A percentile compares a stretch with the other conserved stretches of the same genome.
These are phyloP conservation scores for Tolypocladium tropicale DNA, from an alignment of 2,329 filamentous ascomycete species.

Conservation along the genomic window DNA sequence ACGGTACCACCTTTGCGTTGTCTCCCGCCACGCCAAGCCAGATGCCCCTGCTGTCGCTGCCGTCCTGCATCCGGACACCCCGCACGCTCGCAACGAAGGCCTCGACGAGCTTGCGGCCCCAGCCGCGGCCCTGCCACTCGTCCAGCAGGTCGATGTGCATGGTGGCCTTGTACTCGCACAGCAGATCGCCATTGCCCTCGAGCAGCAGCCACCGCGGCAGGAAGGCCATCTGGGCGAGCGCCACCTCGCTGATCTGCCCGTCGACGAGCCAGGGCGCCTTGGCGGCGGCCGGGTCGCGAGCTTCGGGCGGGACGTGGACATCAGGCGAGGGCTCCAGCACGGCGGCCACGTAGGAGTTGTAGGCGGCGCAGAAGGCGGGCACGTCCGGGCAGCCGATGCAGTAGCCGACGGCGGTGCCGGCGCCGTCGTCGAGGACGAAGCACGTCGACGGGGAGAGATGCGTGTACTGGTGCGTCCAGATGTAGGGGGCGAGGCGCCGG, in stretches of 20 bases:
- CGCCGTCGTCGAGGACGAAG: constrained; percentile 38
- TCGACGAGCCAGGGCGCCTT: constrained; percentile 20
- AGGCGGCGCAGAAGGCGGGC: constrained; percentile 24
- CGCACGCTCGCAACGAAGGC: constrained; percentile 28
- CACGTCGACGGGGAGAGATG: constrained; percentile 32
- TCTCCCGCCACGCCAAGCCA: constrained; percentile 34
- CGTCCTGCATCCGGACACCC: constrained; percentile 6
- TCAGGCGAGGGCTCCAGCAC: constrained; percentile 21
- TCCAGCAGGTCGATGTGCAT: constrained; percentile 40
- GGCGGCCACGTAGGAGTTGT: constrained; percentile 24
- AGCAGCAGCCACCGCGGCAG: constrained; percentile 28
- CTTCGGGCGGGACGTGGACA: constrained; percentile 10
- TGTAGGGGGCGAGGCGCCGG: constrained; percentile 30
- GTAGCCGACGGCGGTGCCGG: constrained; percentile 35
- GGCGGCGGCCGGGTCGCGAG: constrained; percentile 13
- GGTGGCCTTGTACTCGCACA: constrained; percentile 28
- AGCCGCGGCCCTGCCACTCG: constrained; percentile 29
- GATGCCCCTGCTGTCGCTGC: constrained; percentile 19
- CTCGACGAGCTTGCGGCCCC: constrained; percentile 31
- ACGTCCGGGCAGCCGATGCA: constrained; percentile 36
- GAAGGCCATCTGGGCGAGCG: constrained; percentile 31
- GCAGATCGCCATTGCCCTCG: constrained; percentile 21
- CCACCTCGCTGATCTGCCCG: constrained; percentile 13
- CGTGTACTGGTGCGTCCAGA: constrained; percentile 42
- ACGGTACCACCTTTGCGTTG: constrained; percentile 35